These are phyloP conservation scores for Hanseniaspora mollemarum DNA, from an alignment of 805 yeast species.

Conservation along the genomic window DNA sequence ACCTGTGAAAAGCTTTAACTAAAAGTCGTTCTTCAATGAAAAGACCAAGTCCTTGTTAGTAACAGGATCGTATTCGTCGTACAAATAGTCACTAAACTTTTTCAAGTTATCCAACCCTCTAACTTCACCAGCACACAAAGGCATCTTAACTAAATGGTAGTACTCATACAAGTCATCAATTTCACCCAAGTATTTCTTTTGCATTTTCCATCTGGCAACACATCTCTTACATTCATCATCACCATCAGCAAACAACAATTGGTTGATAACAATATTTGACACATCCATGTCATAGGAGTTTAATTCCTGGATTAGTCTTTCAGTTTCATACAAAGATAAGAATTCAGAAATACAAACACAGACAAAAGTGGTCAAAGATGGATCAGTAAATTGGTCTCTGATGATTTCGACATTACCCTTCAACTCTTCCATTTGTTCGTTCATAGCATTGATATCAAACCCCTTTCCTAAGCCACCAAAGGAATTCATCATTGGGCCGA, in stretches of 20 bases:
- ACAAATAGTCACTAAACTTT: conserved; percentile 69
- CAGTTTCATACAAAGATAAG: conserved; percentile 90
- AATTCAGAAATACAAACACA: conserved; percentile 98
- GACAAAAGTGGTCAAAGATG: conserved; percentile 87
- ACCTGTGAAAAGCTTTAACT: conserved; percentile 18
- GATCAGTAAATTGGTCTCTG: conserved; percentile 88
- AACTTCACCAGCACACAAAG: conserved; percentile 86
- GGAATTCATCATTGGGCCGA: conserved; percentile 81
- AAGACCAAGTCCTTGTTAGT: conserved; percentile 30
- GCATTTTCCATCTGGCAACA: conserved; percentile 88
- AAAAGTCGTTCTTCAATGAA: conserved; percentile 26
- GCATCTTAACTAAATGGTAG: conserved; percentile 91
- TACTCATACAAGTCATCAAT: conserved; percentile 94
- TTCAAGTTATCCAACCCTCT: conserved; percentile 81
- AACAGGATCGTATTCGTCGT: conserved; percentile 65
- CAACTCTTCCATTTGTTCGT: conserved; percentile 65
- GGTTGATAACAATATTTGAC: conserved; percentile 90
- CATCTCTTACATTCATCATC: conserved; percentile 82
- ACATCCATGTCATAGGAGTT: conserved; percentile 93
- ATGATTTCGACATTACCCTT: conserved; percentile 76
- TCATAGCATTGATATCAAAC: conserved; percentile 50
- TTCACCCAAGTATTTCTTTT: conserved; percentile 85
- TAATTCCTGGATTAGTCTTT: conserved; percentile 92
- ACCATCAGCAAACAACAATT: conserved; percentile 68
- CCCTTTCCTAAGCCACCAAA: conserved; percentile 70